A percentile compares a stretch with the other conserved stretches of the same genome.
phyloP scores from a whole-genome alignment of 2,329 filamentous ascomycete genomes.

The Exophiala phaeomuriformis region DNA sequence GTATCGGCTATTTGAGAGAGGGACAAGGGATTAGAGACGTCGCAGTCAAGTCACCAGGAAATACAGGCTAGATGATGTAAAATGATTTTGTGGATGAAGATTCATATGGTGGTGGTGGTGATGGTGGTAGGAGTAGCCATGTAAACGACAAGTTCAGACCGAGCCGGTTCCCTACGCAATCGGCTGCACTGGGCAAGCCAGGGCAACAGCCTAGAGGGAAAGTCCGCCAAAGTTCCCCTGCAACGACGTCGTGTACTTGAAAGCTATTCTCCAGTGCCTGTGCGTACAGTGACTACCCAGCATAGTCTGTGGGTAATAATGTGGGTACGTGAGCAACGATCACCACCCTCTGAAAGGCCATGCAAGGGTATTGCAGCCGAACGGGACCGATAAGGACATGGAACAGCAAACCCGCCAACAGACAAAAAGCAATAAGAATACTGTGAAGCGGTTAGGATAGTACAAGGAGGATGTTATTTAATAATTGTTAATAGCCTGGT shows the following conservation, averaged over 20 bases:
- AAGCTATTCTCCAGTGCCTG: too few relatives aligned
- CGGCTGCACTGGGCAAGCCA: conserved; percentile 1
- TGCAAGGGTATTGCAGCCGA: conserved; percentile 1
- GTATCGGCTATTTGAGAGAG: background rate
- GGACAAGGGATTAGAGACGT: background rate
- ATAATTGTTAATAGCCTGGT: too few relatives aligned
- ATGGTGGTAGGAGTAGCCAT: conserved; percentile 1
- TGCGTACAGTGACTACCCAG: conserved; percentile 1
- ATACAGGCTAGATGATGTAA: conserved; percentile 7
- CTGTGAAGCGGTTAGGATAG: too few relatives aligned
- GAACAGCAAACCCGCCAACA: background rate
- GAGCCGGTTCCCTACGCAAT: background rate
- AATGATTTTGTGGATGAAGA: conserved; percentile 9
- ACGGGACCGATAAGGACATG: background rate
- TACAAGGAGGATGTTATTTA: too few relatives aligned
- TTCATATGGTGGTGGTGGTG: conserved; percentile 1
- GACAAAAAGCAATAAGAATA: background rate
- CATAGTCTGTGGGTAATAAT: conserved; percentile 7
- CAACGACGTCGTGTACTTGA: background rate
- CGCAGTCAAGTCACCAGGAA: conserved; percentile 1
- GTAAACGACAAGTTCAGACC: conserved; percentile 2
- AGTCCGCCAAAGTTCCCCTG: conserved; percentile 16
- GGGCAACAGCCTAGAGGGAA: conserved; percentile 1
- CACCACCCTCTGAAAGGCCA: background rate
- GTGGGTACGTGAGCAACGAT: background rate